Conservation (phyloP, 2,329 filamentous ascomycete species). For the Leptographium lundbergii region DNA sequence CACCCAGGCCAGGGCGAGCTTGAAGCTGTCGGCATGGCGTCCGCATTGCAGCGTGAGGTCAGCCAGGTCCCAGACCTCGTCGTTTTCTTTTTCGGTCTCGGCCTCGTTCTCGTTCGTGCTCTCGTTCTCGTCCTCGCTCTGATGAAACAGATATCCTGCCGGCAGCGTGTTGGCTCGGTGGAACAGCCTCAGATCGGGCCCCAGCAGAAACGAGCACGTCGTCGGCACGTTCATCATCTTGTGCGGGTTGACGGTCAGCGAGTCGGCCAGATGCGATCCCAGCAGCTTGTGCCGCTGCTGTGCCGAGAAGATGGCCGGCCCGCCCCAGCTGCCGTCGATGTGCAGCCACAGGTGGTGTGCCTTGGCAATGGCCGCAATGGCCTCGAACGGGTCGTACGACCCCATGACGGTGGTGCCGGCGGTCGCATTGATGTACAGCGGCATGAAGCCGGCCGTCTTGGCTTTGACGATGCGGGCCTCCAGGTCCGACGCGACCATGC, state of each 20-base stretch:
- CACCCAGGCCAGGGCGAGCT: slow-evolving; percentile 77
- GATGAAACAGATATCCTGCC: slow-evolving; percentile 76
- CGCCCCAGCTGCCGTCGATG: slow-evolving; percentile 87
- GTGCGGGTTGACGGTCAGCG: slow-evolving; percentile 82
- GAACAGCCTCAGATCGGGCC: slow-evolving; percentile 62
- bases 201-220: slow-evolving; percentile 82
- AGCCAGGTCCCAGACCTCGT: slow-evolving; percentile 74
- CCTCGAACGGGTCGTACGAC: slow-evolving; percentile 69
- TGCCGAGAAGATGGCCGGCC: slow-evolving; percentile 65
- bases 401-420: slow-evolving; percentile 90
- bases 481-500: slow-evolving; percentile 57
- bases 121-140: slow-evolving; percentile 32
- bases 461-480: slow-evolving; percentile 49
- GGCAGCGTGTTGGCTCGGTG: slow-evolving; percentile 74
- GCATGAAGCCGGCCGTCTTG: slow-evolving; percentile 57
- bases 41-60: slow-evolving; percentile 92
- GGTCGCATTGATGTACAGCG: slow-evolving; percentile 91
- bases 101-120: slow-evolving; percentile 62
- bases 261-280: slow-evolving; percentile 65
- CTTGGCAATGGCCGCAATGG: slow-evolving; percentile 58
- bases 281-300: slow-evolving; percentile 49
- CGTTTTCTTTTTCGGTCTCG: slow-evolving; percentile 37
- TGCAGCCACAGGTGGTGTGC: slow-evolving; percentile 77
- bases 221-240: slow-evolving; percentile 93
- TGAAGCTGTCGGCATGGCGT: slow-evolving; percentile 70